A percentile compares a stretch with the other conserved stretches of the same genome.
Conservation (phyloP, 2,329 filamentous ascomycete genomes). For the Sarocladium brachiariae region DNA sequence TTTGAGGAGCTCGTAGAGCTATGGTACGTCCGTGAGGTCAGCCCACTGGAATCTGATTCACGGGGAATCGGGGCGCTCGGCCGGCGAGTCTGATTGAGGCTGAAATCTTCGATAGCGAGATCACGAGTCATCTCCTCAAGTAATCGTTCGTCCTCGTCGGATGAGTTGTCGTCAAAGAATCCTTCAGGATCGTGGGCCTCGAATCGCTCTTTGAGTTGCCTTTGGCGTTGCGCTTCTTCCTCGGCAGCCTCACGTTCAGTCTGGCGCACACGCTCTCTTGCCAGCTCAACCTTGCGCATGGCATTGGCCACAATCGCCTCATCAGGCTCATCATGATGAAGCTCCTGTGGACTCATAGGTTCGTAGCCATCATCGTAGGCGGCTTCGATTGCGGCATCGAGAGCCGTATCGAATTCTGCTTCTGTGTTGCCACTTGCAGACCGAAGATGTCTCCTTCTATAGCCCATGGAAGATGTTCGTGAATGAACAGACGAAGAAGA, state of each 20-base stretch:
- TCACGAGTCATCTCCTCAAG: slow-evolving; percentile 84
- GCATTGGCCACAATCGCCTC: slow-evolving; percentile 46
- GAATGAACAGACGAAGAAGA: slow-evolving; percentile 75
- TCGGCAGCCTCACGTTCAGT: slow-evolving; percentile 59
- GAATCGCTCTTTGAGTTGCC: slow-evolving; percentile 4
- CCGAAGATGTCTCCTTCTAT: slow-evolving; percentile 64
- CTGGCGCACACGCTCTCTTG: slow-evolving; percentile 68
- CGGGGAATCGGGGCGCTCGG: slow-evolving; percentile 55
- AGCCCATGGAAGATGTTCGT: slow-evolving; percentile 61
- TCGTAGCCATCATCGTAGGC: slow-evolving; percentile 92
- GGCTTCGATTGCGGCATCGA: slow-evolving; percentile 92
- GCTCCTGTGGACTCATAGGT: slow-evolving; percentile 50
- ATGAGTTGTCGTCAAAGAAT: slow-evolving; percentile 53
- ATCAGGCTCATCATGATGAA: slow-evolving; percentile 30
- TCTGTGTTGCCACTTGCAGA: slow-evolving; percentile 67
- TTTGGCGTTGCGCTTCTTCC: slow-evolving; percentile 40
- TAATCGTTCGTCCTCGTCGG: slow-evolving; percentile 67
- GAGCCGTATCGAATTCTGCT: slow-evolving; percentile 85
- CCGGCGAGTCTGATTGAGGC: slow-evolving; percentile 46
- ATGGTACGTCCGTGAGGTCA: slow-evolving; percentile 74
- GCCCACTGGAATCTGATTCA: slow-evolving; percentile 74
- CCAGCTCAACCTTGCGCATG: slow-evolving; percentile 62
- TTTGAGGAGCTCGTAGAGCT: slow-evolving; percentile 70
- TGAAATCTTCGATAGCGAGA: slow-evolving; percentile 76
- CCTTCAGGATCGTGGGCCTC: neutral